Evolutionary conservation across 2,329 filamentous ascomycete species (phyloP).

Genomic region (Colletotrichum higginsianum): DNA sequence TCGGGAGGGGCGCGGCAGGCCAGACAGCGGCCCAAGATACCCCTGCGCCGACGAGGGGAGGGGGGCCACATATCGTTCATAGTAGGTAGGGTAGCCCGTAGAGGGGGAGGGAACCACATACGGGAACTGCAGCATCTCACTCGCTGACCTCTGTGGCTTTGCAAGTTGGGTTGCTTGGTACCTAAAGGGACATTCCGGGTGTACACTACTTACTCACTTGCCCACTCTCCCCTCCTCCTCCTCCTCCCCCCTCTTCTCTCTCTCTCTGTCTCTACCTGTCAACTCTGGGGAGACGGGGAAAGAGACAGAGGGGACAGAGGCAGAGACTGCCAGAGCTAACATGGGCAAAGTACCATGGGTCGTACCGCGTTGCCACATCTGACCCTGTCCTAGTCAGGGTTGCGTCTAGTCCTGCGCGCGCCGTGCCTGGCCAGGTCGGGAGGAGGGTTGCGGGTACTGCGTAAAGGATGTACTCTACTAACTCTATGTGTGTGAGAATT

Average conservation of each 20-base stretch:
- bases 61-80: slow-evolving; percentile 11
- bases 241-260: too few species aligned
- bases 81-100: neutral
- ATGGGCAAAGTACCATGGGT: slow-evolving; percentile 21
- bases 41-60: slow-evolving; percentile 35
- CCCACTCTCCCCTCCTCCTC: neutral
- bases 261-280: neutral
- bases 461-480: neutral
- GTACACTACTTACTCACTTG: neutral
- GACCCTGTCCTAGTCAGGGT: slow-evolving; percentile 34
- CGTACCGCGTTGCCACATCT: slow-evolving; percentile 24
- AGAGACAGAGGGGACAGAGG: neutral
- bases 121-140: slow-evolving; percentile 36
- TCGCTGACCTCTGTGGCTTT: slow-evolving; percentile 19
- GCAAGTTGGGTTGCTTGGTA: slow-evolving; percentile 4
- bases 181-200: slow-evolving; percentile 21
- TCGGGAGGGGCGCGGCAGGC: slow-evolving; percentile 35
- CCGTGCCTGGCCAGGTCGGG: slow-evolving; percentile 37
- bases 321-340: slow-evolving; percentile 9
- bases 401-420: slow-evolving; percentile 28
- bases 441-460: slow-evolving; percentile 34
- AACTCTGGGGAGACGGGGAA: neutral
- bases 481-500: too few species aligned
- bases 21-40: slow-evolving; percentile 42
- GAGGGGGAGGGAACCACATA: slow-evolving; percentile 33